Conservation (phyloP, 1,139 yeast genomes). For the Candida glucosophila region DNA sequence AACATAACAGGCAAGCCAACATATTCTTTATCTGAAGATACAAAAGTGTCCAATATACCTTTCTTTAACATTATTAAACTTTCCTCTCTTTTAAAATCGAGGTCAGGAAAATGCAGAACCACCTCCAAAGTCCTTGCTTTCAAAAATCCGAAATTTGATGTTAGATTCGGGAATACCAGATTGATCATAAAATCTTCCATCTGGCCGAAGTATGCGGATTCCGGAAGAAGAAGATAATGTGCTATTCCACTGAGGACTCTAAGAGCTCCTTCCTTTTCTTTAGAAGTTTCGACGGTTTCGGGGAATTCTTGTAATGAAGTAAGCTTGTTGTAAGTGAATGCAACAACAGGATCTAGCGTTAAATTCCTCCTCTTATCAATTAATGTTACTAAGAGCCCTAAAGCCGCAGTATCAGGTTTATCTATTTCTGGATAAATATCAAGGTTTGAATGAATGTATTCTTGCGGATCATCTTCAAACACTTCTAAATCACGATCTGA, state of each 20-base stretch:
- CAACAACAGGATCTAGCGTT: constrained; percentile 55
- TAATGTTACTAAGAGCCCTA: constrained; percentile 53
- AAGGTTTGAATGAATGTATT: constrained; percentile 73
- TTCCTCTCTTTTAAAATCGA: constrained; percentile 43
- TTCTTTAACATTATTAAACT: constrained; percentile 51
- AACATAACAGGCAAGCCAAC: constrained; percentile 69
- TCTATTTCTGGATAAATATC: constrained; percentile 54
- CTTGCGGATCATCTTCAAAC: constrained; percentile 86
- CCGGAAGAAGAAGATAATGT: constrained; percentile 43
- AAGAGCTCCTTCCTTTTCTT: constrained; percentile 71
- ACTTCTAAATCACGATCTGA: constrained; percentile 60
- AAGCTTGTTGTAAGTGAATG: constrained; percentile 55
- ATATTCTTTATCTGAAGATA: constrained; percentile 17
- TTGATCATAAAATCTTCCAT: constrained; percentile 62
- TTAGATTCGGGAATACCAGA: constrained; percentile 66
- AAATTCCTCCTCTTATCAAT: constrained; percentile 57
- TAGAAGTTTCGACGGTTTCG: constrained; percentile 51
- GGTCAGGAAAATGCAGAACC: constrained; percentile 58
- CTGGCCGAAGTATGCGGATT: constrained; percentile 52
- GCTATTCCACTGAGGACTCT: constrained; percentile 72
- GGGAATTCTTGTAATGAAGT: constrained; percentile 29
- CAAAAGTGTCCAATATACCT: constrained; percentile 58
- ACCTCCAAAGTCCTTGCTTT: constrained; percentile 82
- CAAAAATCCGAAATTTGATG: constrained; percentile 60
- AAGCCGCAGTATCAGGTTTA: constrained; percentile 64